Evolutionary conservation across 148 eudicot genomes (phyloP).

Genomic region (Cornus florida): DNA sequence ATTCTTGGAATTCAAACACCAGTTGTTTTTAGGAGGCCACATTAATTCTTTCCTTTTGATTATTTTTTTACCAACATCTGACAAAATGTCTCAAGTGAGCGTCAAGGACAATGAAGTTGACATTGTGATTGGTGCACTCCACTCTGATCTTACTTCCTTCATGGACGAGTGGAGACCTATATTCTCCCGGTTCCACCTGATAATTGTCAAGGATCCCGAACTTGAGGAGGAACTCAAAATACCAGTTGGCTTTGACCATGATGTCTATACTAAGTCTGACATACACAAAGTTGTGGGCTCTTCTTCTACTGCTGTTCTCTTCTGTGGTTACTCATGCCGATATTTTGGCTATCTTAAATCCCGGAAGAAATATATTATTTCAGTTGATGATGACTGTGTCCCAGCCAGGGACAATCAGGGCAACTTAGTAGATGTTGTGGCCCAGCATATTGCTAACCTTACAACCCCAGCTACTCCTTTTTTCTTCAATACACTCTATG

Average conservation of each 20-base stretch:
- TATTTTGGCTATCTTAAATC: conserved; percentile 91
- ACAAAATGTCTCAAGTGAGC: conserved; percentile 52
- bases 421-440: conserved; percentile 48
- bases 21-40: neutral
- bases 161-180: conserved; percentile 81
- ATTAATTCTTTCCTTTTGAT: neutral
- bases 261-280: conserved; percentile 63
- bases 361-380: conserved; percentile 71
- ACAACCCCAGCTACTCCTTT: conserved; percentile 88
- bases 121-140: conserved; percentile 77
- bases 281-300: conserved; percentile 56
- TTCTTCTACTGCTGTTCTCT: conserved; percentile 45
- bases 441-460: conserved; percentile 81
- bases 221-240: conserved; percentile 74
- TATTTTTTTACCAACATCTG: conserved; percentile 8
- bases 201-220: conserved; percentile 81
- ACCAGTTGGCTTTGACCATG: conserved; percentile 62
- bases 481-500: conserved; percentile 93
- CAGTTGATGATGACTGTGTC: conserved; percentile 82
- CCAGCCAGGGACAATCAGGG: conserved; percentile 84
- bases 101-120: conserved; percentile 71
- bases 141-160: conserved; percentile 77
- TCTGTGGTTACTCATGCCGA: conserved; percentile 88
- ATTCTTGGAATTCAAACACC: neutral
- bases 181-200: conserved; percentile 74